phyloP scores from a whole-genome alignment of 2,329 filamentous ascomycete species.

The Cladosporium velox region DNA sequence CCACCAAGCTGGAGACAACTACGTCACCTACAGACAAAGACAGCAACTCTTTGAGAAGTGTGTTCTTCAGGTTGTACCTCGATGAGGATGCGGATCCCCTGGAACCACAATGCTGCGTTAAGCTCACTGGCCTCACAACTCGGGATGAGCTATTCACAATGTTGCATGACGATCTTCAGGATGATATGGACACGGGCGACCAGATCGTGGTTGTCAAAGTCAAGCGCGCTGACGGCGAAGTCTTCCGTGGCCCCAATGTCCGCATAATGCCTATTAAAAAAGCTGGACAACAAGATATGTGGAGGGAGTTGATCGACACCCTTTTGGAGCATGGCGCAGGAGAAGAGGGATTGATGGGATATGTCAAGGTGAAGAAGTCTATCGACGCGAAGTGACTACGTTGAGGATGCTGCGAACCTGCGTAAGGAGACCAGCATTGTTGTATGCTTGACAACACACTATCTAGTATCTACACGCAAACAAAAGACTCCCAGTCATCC shows the following conservation, averaged over 20 bases:
- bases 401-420: too few species aligned
- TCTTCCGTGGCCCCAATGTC: not conserved
- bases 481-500: not conserved
- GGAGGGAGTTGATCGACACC: not conserved
- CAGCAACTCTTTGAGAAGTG: not conserved
- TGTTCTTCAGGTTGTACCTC: not conserved
- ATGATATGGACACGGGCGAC: not conserved
- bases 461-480: not conserved
- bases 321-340: not conserved
- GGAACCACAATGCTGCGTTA: not conserved
- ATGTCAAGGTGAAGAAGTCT: not conserved
- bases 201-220: not conserved
- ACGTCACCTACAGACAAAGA: too few species aligned
- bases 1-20: too few species aligned
- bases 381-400: too few species aligned
- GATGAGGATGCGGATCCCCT: not conserved
- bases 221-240: not conserved
- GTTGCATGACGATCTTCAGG: not conserved
- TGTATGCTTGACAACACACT: not conserved
- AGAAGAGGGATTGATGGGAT: not conserved
- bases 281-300: not conserved
- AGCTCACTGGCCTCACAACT: not conserved
- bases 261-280: not conserved
- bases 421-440: too few species aligned
- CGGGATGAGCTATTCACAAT: not conserved